A percentile compares a stretch with the other conserved stretches of the same genome.
These are phyloP conservation scores for Umbelopsis sp. DNA, from an alignment of 192 early-diverging fungal genomes.

Conservation along the genomic window DNA sequence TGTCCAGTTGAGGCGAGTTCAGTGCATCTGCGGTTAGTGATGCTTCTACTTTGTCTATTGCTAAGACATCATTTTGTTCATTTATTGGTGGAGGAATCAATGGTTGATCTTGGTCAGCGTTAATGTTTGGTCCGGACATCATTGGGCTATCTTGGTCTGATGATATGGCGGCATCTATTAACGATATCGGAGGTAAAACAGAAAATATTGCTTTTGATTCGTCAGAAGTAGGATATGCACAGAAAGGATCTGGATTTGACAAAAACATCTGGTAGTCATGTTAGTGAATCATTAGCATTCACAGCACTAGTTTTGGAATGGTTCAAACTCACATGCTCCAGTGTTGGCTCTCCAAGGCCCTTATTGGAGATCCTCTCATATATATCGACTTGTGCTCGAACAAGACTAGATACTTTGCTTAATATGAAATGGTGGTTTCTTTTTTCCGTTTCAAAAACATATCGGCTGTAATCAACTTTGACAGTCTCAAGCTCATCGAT, in stretches of 20 bases:
- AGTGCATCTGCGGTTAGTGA: too few relatives aligned
- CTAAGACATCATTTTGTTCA: neutral
- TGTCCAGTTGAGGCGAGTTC: too few relatives aligned
- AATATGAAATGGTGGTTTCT: slow-evolving; percentile 49
- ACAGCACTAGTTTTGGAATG: neutral
- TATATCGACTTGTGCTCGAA: slow-evolving; percentile 53
- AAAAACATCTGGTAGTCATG: slow-evolving; percentile 40
- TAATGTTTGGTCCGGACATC: neutral
- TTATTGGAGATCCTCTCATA: slow-evolving; percentile 51
- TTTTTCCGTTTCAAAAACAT: slow-evolving; percentile 49
- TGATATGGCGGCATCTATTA: slow-evolving; percentile 31
- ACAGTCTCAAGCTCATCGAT: slow-evolving; percentile 53
- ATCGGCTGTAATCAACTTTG: slow-evolving; percentile 47
- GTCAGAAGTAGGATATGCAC: slow-evolving; percentile 46
- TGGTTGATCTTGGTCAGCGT: neutral
- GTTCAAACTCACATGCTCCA: slow-evolving; percentile 40
- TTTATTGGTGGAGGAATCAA: neutral
- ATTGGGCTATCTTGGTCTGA: neutral
- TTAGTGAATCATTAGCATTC: neutral
- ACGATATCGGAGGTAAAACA: slow-evolving; percentile 45
- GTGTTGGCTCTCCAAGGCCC: slow-evolving; percentile 49
- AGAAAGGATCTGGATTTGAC: slow-evolving; percentile 52
- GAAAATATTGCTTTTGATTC: slow-evolving; percentile 52
- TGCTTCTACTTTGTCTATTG: neutral
- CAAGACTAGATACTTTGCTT: slow-evolving; percentile 45